These are phyloP conservation scores for Colletotrichum chrysophilum DNA, from an alignment of 2,329 filamentous ascomycete genomes.

Conservation along the genomic window DNA sequence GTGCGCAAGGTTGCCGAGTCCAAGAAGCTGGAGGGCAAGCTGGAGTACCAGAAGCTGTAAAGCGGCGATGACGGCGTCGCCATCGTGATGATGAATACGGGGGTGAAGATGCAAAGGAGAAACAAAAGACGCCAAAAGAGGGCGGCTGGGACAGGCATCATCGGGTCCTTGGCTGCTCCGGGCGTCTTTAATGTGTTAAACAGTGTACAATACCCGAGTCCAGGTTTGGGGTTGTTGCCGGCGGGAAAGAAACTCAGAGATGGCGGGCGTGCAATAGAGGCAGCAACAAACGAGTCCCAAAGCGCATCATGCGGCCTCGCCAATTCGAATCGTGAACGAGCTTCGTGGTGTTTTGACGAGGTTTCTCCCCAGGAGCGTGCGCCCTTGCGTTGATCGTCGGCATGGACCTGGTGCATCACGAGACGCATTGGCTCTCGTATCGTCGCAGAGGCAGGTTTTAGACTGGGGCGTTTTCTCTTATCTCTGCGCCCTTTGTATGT, in stretches of 20 bases:
- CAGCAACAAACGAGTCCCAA: neutral
- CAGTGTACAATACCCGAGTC: conserved; percentile 22
- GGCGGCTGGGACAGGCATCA: neutral
- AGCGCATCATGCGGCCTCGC: neutral
- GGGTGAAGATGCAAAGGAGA: neutral
- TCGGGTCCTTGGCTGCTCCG: neutral
- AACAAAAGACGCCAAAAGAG: neutral
- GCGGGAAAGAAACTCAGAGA: conserved; percentile 3
- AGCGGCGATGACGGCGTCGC: neutral
- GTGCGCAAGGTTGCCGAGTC: conserved; percentile 96
- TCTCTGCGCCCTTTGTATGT: neutral
- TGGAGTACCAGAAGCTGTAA: conserved; percentile 94
- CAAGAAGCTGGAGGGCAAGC: conserved; percentile 98
- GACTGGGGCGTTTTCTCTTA: neutral
- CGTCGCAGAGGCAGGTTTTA: neutral
- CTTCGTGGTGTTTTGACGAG: neutral
- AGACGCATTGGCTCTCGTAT: neutral
- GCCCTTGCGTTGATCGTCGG: neutral
- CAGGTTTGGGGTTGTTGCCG: conserved; percentile 21
- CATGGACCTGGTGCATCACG: neutral
- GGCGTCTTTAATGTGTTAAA: conserved; percentile 11
- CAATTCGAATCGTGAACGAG: neutral
- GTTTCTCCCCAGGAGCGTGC: neutral
- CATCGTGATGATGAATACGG: neutral
- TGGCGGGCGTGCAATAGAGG: neutral